Conservation (phyloP, 1,139 yeast species). For the Pneumocystis murina region DNA sequence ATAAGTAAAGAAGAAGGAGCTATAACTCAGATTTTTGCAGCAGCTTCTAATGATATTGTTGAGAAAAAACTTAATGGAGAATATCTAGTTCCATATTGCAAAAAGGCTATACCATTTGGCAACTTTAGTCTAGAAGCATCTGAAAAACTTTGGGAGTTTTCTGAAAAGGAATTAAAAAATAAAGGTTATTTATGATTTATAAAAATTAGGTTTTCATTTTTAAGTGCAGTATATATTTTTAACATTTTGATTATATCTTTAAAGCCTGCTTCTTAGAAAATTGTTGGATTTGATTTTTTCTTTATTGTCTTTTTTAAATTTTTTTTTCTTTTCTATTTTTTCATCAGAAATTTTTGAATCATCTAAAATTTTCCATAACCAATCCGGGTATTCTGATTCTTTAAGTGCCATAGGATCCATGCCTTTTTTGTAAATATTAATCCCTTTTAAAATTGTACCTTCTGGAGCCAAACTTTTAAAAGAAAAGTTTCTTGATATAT, state of each 20-base stretch:
- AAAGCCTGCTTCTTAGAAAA: not conserved
- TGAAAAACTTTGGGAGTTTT: not conserved
- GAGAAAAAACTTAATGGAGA: constrained; percentile 4
- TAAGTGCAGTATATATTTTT: not conserved
- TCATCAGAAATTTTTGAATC: not conserved
- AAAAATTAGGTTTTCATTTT: not conserved
- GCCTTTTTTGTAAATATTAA: constrained; percentile 63
- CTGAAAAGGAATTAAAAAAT: not conserved
- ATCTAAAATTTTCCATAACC: constrained; percentile 67
- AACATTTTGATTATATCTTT: not conserved
- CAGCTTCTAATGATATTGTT: constrained; percentile 2
- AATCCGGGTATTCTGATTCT: constrained; percentile 79
- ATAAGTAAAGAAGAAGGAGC: constrained; percentile 5
- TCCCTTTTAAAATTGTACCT: constrained; percentile 65
- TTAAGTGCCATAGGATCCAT: constrained; percentile 82
- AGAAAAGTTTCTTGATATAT: not conserved
- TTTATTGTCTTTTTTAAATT: not conserved
- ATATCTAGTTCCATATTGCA: constrained; percentile 1
- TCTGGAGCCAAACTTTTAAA: constrained; percentile 1
- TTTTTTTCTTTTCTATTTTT: not conserved
- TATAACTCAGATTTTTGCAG: constrained; percentile 8
- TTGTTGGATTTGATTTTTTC: not conserved
- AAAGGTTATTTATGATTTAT: not conserved
- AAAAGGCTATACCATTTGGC: not conserved
- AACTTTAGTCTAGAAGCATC: not conserved